These are phyloP conservation scores for Artemisia tridentata DNA, from an alignment of 129 eudicot species.

Conservation along the genomic window DNA sequence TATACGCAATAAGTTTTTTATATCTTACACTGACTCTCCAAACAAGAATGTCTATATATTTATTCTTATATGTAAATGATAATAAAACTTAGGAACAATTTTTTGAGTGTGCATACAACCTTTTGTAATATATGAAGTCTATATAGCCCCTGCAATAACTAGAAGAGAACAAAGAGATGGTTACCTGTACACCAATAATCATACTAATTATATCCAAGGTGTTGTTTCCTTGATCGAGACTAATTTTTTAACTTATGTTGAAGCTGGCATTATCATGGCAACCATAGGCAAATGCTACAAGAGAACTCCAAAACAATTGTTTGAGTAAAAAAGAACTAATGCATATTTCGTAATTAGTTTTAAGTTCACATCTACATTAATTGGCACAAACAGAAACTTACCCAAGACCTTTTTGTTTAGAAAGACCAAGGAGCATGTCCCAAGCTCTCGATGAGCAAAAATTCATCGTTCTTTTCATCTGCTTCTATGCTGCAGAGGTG, in stretches of 20 bases:
- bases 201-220: slow-evolving; percentile 70
- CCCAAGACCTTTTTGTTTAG: slow-evolving; percentile 65
- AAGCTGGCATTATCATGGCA: slow-evolving; percentile 75
- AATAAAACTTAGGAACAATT: not conserved
- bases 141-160: not conserved
- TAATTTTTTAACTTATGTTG: slow-evolving; percentile 47
- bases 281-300: slow-evolving; percentile 71
- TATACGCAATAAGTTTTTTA: not conserved
- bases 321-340: not conserved
- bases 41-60: not conserved
- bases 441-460: slow-evolving; percentile 57
- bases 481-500: slow-evolving; percentile 47
- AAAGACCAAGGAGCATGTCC: slow-evolving; percentile 81
- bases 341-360: not conserved
- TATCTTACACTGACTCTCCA: not conserved
- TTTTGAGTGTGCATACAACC: not conserved
- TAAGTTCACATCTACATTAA: not conserved
- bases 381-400: slow-evolving; percentile 20
- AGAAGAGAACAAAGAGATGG: not conserved
- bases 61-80: not conserved
- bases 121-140: not conserved
- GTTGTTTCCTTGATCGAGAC: slow-evolving; percentile 57
- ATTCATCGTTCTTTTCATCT: slow-evolving; percentile 47
- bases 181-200: slow-evolving; percentile 80
- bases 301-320: too few relatives aligned